These are phyloP conservation scores for Physcomitrium patens DNA, from an alignment of 225 moss, liverwort and hornwort genomes.

Conservation along the genomic window DNA sequence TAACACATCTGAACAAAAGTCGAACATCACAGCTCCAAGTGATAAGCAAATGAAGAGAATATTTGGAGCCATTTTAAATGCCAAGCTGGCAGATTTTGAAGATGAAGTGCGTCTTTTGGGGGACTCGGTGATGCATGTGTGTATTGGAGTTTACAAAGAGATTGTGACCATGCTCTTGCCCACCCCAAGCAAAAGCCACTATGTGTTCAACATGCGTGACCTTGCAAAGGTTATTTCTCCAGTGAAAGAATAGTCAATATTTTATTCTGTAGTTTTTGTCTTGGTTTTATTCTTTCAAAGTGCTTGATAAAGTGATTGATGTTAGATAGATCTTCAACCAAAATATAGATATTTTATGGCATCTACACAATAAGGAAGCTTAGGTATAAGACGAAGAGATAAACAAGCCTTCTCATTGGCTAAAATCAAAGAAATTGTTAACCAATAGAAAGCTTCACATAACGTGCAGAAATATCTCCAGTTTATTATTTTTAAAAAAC, in stretches of 20 bases:
- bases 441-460: too few relatives aligned
- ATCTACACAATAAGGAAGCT: too few relatives aligned
- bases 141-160: constrained; percentile 64
- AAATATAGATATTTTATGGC: too few relatives aligned
- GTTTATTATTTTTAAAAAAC: too few relatives aligned
- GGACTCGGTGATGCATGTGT: constrained; percentile 63
- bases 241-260: too few relatives aligned
- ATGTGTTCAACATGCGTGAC: constrained; percentile 83
- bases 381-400: too few relatives aligned
- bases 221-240: constrained; percentile 58
- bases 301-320: too few relatives aligned
- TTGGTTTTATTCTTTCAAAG: neutral
- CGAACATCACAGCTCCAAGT: constrained; percentile 74
- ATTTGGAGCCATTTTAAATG: constrained; percentile 69
- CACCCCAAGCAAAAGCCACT: constrained; percentile 84
- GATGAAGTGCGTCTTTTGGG: constrained; percentile 71
- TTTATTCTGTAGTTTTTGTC: neutral
- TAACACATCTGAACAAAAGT: constrained; percentile 29
- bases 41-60: constrained; percentile 85
- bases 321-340: too few relatives aligned
- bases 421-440: too few relatives aligned
- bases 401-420: too few relatives aligned
- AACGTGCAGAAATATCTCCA: too few relatives aligned
- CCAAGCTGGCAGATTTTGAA: constrained; percentile 81
- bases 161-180: constrained; percentile 64